Evolutionary conservation across 1,139 yeast species (phyloP), one percentile per base, ranked within the genome.

Genomic region (Suhomyces atakaporum): DNA sequence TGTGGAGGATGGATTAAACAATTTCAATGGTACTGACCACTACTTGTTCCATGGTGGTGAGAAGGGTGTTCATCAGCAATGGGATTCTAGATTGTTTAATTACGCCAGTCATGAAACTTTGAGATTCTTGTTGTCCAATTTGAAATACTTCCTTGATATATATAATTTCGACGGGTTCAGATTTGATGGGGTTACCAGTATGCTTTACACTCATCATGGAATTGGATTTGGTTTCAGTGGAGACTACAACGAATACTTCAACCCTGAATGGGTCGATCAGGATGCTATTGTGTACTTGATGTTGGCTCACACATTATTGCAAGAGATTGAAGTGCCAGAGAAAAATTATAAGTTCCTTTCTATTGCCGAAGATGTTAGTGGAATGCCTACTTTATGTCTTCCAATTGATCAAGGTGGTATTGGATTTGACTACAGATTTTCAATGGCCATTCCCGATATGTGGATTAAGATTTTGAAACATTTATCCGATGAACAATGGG

Each of bases 391-490:
- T 0, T 68, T 92, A 36, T 90, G 97, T 62, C 63, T 87, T 33
- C 82, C 94, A 7, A 73, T 87, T 30, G 42, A 52, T 0, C 59
- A 68, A 23, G 97, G 97, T 35, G 98, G 98, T 36, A 81, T 86
- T 47, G 98, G 97, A 0, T 92, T 90, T 54, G 94, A 90, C 57
- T 92, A 90, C 60, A 73, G 97, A 47, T 70, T 92, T 40, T 94
- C 96, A 3, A 92, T 92, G 98, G 97, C 97, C 1, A 74, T 92
- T 43, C 98, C 98, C 5, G 98, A 92, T 61, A 90, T 90, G 97
- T 92, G 98, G 97, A 92, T 92, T 64, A 92, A 92, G 61, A 65
- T 89, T 35, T 66, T 92, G 50, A 92, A 92, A 58, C 97, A 90
- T 56, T 68, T 75, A 45, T 55, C 66, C 25, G 98, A 92, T 58